Conservation (phyloP, 176 grass and related monocot genomes). For the Carex myosuroides region DNA sequence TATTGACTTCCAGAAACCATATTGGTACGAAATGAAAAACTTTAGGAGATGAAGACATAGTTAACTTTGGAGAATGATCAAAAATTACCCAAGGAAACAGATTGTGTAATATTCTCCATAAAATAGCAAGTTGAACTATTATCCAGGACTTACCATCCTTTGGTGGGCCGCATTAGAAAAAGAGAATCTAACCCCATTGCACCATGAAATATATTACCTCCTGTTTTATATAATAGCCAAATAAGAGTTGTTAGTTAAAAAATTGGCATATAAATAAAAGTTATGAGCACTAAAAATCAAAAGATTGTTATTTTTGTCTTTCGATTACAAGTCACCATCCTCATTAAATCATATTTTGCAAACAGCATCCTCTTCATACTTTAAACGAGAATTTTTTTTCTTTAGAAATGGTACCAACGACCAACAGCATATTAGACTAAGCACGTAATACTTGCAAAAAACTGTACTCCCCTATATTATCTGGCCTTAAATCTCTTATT, state of each 20-base stretch:
- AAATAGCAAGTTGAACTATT: background rate
- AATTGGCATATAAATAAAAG: background rate
- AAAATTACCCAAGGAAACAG: background rate
- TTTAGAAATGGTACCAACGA: background rate
- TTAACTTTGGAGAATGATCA: background rate
- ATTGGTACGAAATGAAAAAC: background rate
- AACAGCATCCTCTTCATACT: background rate
- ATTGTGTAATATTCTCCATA: background rate
- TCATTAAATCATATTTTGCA: background rate
- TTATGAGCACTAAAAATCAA: background rate
- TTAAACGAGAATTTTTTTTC: background rate
- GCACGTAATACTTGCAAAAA: background rate
- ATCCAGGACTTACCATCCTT: conserved; percentile 67
- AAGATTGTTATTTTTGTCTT: background rate
- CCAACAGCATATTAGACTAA: background rate
- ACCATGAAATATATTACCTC: conserved; percentile 95
- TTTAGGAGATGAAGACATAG: background rate
- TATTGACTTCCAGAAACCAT: background rate
- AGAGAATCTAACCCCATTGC: conserved; percentile 92
- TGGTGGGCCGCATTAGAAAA: conserved; percentile 84
- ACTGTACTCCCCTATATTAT: background rate
- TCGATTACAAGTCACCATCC: background rate
- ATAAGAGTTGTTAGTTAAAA: background rate
- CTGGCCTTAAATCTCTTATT: background rate
- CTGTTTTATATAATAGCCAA: conserved; percentile 26